Conservation (phyloP, 176 grass and related monocot species). For the Carex littledalei region DNA sequence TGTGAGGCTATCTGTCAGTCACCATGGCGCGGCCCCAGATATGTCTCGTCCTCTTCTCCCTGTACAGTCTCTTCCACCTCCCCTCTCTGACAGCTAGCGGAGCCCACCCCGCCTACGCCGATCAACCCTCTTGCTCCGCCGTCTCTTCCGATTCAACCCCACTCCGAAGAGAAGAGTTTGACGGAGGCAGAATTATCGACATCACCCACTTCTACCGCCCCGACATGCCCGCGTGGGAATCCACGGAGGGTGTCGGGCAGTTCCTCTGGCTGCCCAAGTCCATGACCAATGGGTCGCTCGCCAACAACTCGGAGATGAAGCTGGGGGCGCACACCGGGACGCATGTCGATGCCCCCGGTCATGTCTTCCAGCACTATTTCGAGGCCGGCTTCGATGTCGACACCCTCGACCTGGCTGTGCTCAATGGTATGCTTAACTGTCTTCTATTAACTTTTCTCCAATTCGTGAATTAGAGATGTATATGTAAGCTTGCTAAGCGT, state of each 20-base stretch:
- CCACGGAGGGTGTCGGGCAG: slow-evolving; percentile 39
- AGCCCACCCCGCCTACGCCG: slow-evolving; percentile 24
- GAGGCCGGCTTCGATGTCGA: slow-evolving; percentile 63
- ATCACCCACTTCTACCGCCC: slow-evolving; percentile 57
- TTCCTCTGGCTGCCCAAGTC: slow-evolving; percentile 45
- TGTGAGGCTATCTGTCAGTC: too few species aligned
- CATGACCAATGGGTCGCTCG: slow-evolving; percentile 51
- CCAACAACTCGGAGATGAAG: slow-evolving; percentile 57
- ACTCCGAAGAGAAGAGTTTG: slow-evolving; percentile 43
- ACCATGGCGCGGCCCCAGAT: not conserved
- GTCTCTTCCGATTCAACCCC: not conserved
- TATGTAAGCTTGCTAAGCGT: not conserved
- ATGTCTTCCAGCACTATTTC: slow-evolving; percentile 66
- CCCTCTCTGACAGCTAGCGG: not conserved
- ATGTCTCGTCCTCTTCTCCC: slow-evolving; percentile 17
- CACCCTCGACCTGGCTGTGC: slow-evolving; percentile 50
- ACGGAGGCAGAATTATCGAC: slow-evolving; percentile 49
- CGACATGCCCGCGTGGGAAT: slow-evolving; percentile 55
- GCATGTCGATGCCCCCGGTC: slow-evolving; percentile 58
- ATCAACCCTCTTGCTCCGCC: slow-evolving; percentile 22
- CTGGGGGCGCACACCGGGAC: slow-evolving; percentile 50
- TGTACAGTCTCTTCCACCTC: slow-evolving; percentile 13
- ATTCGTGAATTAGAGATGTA: not conserved
- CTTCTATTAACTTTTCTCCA: not conserved
- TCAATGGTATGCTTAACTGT: slow-evolving; percentile 40